Base-by-base conservation (phyloP, 371 early-diverging fungal genomes). In the Mycotypha africana region DNA sequence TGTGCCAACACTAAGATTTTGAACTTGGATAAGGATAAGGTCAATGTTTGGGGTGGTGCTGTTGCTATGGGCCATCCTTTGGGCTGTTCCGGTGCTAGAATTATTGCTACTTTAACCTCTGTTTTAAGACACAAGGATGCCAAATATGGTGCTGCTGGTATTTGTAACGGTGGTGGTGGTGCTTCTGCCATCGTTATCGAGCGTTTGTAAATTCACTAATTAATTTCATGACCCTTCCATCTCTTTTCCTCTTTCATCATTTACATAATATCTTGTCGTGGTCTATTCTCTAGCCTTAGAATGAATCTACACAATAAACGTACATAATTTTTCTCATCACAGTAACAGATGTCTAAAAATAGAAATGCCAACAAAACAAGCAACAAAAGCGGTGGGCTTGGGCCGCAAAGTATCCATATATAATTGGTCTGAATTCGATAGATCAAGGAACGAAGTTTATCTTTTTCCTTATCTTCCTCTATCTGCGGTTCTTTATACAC, bases 11-110 rank as follows among this genome's bases (percentile, higher is more conserved):
- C 74, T 55, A 84, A 88, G 68, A 70, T 90, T 9, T 65, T 98
- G 46, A 78, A 73, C 26, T n/a, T 33, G 34, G 15, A 33, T 5
- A 33, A 33, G 34, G 34, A 33, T 33, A 9, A 33, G 15, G 34
- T 33, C 19, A 99, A 99, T 54, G 77, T 90, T 24, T 81, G 81
- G 67, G 99, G 99, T 52, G 99, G 99, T 39, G 96, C 98, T 38
- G 97, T 98, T 25, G 93, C 95, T 1, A 77, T 97, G 53, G 99
- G 99, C 8, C 99, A 99, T 74, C 99, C 99, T 40, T 79, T 99
- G 31, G 98, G 98, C 14, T 91, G 92, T 67, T 92, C 94, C 5
- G 99, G 99, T 37, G 92, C 95, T 28, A 75, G 99, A 55, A 88
- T 99, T 39, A 77, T 97, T 26, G 85, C 83, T 16, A 92, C 97